These are phyloP conservation scores for Lentinus brumalis DNA, from an alignment of 768 basidiomycete species.

Conservation along the genomic window DNA sequence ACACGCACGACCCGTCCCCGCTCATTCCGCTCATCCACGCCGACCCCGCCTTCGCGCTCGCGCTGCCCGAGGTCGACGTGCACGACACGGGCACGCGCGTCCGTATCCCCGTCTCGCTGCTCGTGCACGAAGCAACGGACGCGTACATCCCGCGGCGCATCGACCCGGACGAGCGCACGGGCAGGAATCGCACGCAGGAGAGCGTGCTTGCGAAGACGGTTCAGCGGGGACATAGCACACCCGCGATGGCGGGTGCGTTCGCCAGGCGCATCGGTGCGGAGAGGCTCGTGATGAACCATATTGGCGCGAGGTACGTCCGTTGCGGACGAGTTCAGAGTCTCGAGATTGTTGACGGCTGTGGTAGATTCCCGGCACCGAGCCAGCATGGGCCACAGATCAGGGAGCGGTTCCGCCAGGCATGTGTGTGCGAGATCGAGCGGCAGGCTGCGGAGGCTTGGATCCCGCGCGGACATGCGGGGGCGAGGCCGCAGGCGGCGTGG, in stretches of 20 bases:
- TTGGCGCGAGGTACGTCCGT: slow-evolving; percentile 60
- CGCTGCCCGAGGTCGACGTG: slow-evolving; percentile 33
- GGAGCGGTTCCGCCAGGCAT: slow-evolving; percentile 22
- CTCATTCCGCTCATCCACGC: slow-evolving; percentile 50
- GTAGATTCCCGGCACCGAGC: slow-evolving; percentile 28
- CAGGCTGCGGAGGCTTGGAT: slow-evolving; percentile 33
- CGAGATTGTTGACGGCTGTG: too few species aligned
- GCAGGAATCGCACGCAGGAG: slow-evolving; percentile 39
- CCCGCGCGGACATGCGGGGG: slow-evolving; percentile 24
- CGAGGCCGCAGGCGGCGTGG: slow-evolving; percentile 49
- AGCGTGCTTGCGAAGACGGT: slow-evolving; percentile 46
- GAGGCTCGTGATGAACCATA: slow-evolving; percentile 74
- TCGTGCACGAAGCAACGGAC: slow-evolving; percentile 88
- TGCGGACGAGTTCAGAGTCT: too few species aligned
- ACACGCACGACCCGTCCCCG: slow-evolving; percentile 66
- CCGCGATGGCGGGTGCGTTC: slow-evolving; percentile 76
- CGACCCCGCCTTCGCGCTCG: slow-evolving; percentile 9
- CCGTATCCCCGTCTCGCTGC: slow-evolving; percentile 45
- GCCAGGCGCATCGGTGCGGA: slow-evolving; percentile 62
- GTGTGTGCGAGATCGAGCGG: slow-evolving; percentile 33
- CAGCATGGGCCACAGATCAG: not conserved
- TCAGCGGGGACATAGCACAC: slow-evolving; percentile 77
- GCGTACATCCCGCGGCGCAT: slow-evolving; percentile 61
- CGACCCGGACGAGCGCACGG: slow-evolving; percentile 49
- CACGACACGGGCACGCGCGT: slow-evolving; percentile 30